Conservation (phyloP, 2,329 filamentous ascomycete species). For the Trichoderma brevicompactum region DNA sequence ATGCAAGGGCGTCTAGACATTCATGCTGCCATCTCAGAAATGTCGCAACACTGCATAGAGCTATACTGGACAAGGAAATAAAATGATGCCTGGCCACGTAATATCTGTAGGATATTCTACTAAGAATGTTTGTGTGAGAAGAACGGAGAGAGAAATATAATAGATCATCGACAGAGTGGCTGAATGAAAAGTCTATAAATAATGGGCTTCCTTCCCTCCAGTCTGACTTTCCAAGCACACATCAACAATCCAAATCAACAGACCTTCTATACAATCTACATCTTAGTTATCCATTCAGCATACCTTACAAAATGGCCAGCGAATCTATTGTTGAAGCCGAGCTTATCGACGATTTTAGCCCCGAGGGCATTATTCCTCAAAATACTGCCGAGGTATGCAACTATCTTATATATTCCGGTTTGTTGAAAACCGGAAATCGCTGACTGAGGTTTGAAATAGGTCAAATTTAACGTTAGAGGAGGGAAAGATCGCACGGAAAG, state of each 20-base stretch:
- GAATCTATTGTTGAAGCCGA: background rate
- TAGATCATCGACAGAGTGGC: background rate
- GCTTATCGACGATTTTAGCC: background rate
- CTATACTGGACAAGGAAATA: background rate
- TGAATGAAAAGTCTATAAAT: background rate
- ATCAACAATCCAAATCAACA: background rate
- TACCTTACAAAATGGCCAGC: background rate
- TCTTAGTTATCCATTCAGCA: background rate
- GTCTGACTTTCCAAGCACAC: background rate
- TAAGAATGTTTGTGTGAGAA: background rate
- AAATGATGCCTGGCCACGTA: background rate
- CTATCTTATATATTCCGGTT: background rate
- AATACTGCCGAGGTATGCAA: background rate
- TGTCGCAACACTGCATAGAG: background rate
- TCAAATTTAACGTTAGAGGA: background rate
- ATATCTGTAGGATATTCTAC: background rate
- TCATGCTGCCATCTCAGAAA: background rate
- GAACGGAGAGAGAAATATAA: background rate
- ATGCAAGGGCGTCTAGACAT: background rate
- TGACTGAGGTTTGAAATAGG: background rate
- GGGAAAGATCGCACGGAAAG: background rate
- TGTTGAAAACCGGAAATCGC: too few relatives aligned
- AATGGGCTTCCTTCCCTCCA: background rate
- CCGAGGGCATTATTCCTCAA: background rate
- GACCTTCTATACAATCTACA: background rate